Base-by-base conservation (phyloP, 1,284 basidiomycete species). In the Trametes sp. region DNA sequence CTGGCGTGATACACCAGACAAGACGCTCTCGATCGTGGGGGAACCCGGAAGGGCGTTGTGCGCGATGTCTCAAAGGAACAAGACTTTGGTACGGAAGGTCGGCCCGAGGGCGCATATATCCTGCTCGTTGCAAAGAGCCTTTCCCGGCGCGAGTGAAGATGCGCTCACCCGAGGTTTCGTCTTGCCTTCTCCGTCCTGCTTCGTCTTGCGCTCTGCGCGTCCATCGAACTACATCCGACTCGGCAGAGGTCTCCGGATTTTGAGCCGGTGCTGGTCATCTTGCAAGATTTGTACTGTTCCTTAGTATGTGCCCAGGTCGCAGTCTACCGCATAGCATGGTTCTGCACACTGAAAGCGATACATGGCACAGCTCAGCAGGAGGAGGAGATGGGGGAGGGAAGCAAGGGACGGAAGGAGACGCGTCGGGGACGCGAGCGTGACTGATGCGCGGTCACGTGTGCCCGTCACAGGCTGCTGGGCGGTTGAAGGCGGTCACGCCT, bases 21-120 rank as follows among this genome's bases (percentile, higher is more conserved):
- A 59, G 23, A 38, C 29, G 8, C 10, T 26, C 14, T 52, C 7
- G 16, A 36, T 10, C 35, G 35, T 36, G 10, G 11, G 11, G 35
- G n/a, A n/a, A n/a, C n/a, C n/a, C 28, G 26, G 7, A 56, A 41
- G 13, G 7, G 31, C 9, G 24, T 36, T 35, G 19, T 26, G 9
- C 33, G 35, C 41, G 33, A 26, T 59, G 57, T 49, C 51, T 59
- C 51, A 59, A n/a, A 48, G 23, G 52, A 48, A 53, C 57, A 54
- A 48, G 31, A 45, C 26, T 16, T 48, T 23, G 35, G 19, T 11
- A 23, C 33, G 49, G 46, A 29, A 4, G 6, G 36, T 33, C 57
- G 57, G 35, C 46, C 42, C 57, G 51, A 31, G 21, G 41, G 28
- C 35, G 45, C 44, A 54, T 54, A 59, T 48, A 53, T 33, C 23